Percentiles rank a stretch among this genome's conserved stretches.
Evolutionary conservation across 257 asterid species (phyloP).

Genomic region (Nicotiana tabacum): DNA sequence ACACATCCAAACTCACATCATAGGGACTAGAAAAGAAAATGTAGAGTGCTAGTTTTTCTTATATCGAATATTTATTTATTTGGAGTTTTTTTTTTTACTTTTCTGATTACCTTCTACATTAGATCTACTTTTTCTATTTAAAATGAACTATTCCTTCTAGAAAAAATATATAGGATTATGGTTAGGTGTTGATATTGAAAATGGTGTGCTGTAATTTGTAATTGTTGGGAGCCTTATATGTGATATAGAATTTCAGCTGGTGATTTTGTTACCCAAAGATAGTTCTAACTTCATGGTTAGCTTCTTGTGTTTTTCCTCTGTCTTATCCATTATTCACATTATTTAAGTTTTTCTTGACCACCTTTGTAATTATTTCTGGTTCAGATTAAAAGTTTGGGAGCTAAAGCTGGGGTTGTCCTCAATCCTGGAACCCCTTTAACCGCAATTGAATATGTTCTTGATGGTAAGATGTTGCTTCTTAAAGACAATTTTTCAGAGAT

Average conservation of each 20-base stretch:
- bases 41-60: background rate
- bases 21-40: background rate
- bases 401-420: slow-evolving; percentile 99
- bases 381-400: slow-evolving; percentile 86
- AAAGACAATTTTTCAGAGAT: background rate
- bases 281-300: background rate
- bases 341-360: slow-evolving; percentile 11
- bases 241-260: background rate
- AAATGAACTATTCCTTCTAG: background rate
- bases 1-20: background rate
- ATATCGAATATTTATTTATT: background rate
- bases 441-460: slow-evolving; percentile 87
- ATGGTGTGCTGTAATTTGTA: background rate
- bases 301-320: background rate
- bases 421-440: slow-evolving; percentile 90
- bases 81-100: background rate
- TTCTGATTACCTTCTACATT: background rate
- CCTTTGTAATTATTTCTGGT: slow-evolving; percentile 5
- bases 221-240: background rate
- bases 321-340: background rate
- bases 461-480: slow-evolving; percentile 50
- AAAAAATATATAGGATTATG: background rate
- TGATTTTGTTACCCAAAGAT: background rate
- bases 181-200: background rate
- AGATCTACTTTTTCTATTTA: background rate